A percentile compares a stretch with the other conserved stretches of the same genome.
phyloP scores from a whole-genome alignment of 2,329 filamentous ascomycete genomes.

The Ramichloridium luteum region DNA sequence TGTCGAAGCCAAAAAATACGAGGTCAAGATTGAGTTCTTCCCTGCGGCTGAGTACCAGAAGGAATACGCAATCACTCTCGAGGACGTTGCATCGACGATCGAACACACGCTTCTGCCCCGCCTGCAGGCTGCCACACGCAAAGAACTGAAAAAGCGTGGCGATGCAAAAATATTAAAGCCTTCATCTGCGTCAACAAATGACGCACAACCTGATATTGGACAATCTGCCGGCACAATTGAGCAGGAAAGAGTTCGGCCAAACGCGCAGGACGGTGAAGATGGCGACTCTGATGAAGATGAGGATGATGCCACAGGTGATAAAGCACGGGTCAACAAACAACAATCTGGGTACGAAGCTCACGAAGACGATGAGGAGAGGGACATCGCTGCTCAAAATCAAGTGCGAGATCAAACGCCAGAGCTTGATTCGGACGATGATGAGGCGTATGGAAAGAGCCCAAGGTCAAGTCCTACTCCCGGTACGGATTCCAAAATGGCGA shows the following conservation, averaged over 20 bases:
- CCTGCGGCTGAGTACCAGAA: constrained; percentile 68
- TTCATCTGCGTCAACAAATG: constrained; percentile 39
- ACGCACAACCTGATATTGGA: constrained; percentile 66
- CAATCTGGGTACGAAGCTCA: constrained; percentile 82
- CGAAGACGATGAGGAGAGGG: constrained; percentile 83
- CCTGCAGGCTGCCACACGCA: constrained; percentile 57
- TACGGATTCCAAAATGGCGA: constrained; percentile 16
- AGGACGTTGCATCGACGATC: constrained; percentile 68
- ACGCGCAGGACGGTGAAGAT: constrained; percentile 50
- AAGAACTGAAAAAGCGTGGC: constrained; percentile 68
- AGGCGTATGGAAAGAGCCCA: constrained; percentile 37
- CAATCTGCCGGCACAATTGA: constrained; percentile 46
- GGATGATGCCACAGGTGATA: constrained; percentile 51
- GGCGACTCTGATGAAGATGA: constrained; percentile 54
- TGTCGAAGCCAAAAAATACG: constrained; percentile 69
- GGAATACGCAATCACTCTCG: constrained; percentile 70
- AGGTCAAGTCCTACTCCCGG: constrained; percentile 26
- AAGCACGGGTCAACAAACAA: constrained; percentile 60
- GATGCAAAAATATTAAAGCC: constrained; percentile 44
- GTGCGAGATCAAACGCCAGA: constrained; percentile 21
- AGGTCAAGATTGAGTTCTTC: constrained; percentile 73
- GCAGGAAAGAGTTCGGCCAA: constrained; percentile 33
- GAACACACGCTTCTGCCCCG: constrained; percentile 65
- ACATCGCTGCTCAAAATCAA: constrained; percentile 53
- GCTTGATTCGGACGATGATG: constrained; percentile 45